Evolutionary conservation across 768 basidiomycete species (phyloP).

Genomic region (Russula compacta): DNA sequence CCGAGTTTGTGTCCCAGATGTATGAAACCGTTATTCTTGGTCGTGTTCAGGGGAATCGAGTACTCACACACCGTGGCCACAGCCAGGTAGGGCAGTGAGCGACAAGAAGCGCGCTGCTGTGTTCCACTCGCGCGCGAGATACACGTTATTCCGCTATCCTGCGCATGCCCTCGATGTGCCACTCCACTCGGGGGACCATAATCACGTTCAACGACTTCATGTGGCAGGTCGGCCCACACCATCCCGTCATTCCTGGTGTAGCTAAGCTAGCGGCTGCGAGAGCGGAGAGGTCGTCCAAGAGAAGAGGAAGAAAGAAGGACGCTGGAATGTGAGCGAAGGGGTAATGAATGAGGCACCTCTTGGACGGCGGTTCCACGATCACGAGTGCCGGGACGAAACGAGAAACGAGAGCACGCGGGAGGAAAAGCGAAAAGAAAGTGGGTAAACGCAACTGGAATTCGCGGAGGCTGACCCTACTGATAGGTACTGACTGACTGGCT

Average conservation of each 20-base stretch:
- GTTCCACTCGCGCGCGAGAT: conserved; percentile 48
- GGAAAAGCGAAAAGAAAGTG: no score
- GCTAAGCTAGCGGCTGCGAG: no score
- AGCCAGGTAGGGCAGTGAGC: conserved; percentile 28
- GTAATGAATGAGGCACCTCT: no score
- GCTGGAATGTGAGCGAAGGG: no score
- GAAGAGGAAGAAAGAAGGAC: no score
- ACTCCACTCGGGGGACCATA: conserved; percentile 89
- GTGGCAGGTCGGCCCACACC: conserved; percentile 57
- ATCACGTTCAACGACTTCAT: conserved; percentile 93
- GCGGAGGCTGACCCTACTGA: no score
- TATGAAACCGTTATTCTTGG: conserved; percentile 17
- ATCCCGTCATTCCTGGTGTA: neutral
- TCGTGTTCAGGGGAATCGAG: neutral
- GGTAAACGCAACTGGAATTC: no score
- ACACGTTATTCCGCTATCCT: conserved; percentile 65
- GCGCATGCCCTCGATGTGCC: conserved; percentile 88
- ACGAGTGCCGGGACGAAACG: no score
- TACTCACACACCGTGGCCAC: neutral
- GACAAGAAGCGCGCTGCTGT: conserved; percentile 54
- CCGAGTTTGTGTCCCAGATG: conserved; percentile 33
- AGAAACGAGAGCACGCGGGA: no score
- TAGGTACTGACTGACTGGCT: no score
- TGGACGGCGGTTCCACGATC: no score
- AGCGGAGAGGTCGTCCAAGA: no score